Conservation (phyloP, 2,329 filamentous ascomycete species). For the Myriosclerotinia scirpicola region DNA sequence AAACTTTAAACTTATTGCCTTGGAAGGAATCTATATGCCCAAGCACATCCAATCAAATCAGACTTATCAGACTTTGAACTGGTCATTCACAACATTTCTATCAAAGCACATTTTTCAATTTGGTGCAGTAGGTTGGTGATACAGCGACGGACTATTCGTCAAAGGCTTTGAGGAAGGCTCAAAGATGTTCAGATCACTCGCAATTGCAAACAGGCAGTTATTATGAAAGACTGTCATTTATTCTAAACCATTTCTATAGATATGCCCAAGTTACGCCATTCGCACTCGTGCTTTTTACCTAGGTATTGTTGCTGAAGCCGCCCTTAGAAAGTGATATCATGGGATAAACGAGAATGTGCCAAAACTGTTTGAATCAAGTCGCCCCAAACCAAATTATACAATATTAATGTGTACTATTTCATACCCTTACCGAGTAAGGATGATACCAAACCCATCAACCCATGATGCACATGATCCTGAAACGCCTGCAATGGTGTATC, state of each 20-base stretch:
- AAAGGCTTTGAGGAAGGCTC: background rate
- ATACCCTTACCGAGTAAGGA: slow-evolving; percentile 62
- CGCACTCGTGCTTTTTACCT: slow-evolving; percentile 15
- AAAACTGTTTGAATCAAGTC: slow-evolving; percentile 10
- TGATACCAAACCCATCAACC: slow-evolving; percentile 82
- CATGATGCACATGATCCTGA: slow-evolving; percentile 77
- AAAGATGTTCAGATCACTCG: background rate
- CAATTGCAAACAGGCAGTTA: background rate
- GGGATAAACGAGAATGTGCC: slow-evolving; percentile 8
- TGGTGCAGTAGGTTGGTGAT: background rate
- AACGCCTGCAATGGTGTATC: slow-evolving; percentile 85
- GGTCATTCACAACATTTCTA: background rate
- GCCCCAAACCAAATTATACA: slow-evolving; percentile 24
- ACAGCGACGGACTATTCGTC: background rate
- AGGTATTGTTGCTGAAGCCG: slow-evolving; percentile 13
- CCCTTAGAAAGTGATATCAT: slow-evolving; percentile 11
- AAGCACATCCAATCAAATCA: background rate
- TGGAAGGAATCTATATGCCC: background rate
- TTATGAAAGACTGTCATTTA: slow-evolving; percentile 14
- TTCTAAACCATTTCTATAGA: slow-evolving; percentile 21
- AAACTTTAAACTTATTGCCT: slow-evolving; percentile 14
- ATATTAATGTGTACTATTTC: slow-evolving; percentile 5
- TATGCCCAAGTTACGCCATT: slow-evolving; percentile 10
- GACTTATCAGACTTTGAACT: background rate
- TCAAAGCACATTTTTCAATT: background rate